Conservation (phyloP, 345 rosid genomes). For the Kandelia obovata region DNA sequence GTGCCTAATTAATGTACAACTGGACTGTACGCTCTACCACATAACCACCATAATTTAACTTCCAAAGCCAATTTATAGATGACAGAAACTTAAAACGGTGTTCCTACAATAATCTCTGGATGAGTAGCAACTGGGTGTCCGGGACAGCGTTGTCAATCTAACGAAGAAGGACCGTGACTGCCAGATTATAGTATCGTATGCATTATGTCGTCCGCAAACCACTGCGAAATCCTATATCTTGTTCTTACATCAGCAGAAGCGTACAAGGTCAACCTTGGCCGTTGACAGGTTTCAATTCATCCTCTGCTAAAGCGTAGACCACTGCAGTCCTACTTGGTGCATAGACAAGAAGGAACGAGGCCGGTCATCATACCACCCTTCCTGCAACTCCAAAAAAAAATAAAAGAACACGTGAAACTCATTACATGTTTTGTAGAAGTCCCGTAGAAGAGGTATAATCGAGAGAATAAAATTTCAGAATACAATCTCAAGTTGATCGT, state of each 20-base stretch:
- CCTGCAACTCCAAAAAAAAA: constrained; percentile 41
- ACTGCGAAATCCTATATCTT: neutral
- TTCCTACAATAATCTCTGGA: too few relatives aligned
- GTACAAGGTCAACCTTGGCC: neutral
- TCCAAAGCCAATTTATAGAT: constrained; percentile 11
- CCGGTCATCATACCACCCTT: constrained; percentile 60
- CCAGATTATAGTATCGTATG: neutral
- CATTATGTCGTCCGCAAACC: neutral
- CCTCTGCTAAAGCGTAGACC: constrained; percentile 69
- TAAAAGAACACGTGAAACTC: neutral
- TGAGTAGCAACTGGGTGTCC: too few relatives aligned
- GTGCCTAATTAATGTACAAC: too few relatives aligned
- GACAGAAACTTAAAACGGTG: neutral
- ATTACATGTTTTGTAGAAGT: neutral
- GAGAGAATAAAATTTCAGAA: neutral
- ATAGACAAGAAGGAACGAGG: constrained; percentile 73
- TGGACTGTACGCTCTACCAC: too few relatives aligned
- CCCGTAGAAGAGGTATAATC: neutral
- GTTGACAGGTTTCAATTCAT: constrained; percentile 14
- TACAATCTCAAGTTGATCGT: neutral
- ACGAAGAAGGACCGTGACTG: neutral
- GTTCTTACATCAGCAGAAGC: constrained; percentile 1
- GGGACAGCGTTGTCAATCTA: too few relatives aligned
- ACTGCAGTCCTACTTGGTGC: constrained; percentile 84
- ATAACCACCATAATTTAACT: neutral